A percentile compares a stretch with the other conserved stretches of the same genome.
Evolutionary conservation across 1,139 yeast species (phyloP).

Genomic region (Candida albicans): DNA sequence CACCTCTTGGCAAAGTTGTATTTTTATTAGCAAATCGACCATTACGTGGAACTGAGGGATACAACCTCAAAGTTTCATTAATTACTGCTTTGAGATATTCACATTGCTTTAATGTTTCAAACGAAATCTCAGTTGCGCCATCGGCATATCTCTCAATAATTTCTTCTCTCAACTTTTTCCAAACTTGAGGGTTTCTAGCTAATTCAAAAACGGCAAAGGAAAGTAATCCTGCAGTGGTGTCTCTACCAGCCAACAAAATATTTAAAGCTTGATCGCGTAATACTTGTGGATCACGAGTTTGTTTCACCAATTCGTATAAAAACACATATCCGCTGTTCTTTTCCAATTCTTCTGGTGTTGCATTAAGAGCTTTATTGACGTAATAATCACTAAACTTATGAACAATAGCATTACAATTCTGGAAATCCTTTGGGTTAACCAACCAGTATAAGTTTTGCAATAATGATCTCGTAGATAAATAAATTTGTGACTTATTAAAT

Average conservation of each 20-base stretch:
- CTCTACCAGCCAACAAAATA: slow-evolving; percentile 48
- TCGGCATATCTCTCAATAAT: slow-evolving; percentile 30
- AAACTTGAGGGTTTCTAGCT: slow-evolving; percentile 40
- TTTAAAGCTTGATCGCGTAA: slow-evolving; percentile 48
- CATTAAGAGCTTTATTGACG: slow-evolving; percentile 30
- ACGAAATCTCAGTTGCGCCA: slow-evolving; percentile 16
- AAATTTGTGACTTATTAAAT: slow-evolving; percentile 31
- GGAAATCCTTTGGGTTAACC: slow-evolving; percentile 25
- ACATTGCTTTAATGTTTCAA: slow-evolving; percentile 47
- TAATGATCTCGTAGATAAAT: slow-evolving; percentile 30
- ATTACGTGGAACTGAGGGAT: slow-evolving; percentile 54
- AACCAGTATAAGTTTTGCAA: slow-evolving; percentile 29
- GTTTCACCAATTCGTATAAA: slow-evolving; percentile 46
- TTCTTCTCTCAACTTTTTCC: slow-evolving; percentile 33
- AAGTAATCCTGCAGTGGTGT: slow-evolving; percentile 47
- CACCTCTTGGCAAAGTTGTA: slow-evolving; percentile 54
- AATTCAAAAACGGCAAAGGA: slow-evolving; percentile 45
- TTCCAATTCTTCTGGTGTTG: slow-evolving; percentile 27
- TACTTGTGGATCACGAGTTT: slow-evolving; percentile 42
- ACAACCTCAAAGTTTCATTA: slow-evolving; percentile 50
- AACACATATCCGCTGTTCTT: slow-evolving; percentile 35
- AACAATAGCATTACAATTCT: slow-evolving; percentile 20
- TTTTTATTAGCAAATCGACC: slow-evolving; percentile 42
- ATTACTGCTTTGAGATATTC: slow-evolving; percentile 47
- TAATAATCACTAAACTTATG: slow-evolving; percentile 31